Conservation (phyloP, 2,329 filamentous ascomycete species). For the Epichloe typhina region DNA sequence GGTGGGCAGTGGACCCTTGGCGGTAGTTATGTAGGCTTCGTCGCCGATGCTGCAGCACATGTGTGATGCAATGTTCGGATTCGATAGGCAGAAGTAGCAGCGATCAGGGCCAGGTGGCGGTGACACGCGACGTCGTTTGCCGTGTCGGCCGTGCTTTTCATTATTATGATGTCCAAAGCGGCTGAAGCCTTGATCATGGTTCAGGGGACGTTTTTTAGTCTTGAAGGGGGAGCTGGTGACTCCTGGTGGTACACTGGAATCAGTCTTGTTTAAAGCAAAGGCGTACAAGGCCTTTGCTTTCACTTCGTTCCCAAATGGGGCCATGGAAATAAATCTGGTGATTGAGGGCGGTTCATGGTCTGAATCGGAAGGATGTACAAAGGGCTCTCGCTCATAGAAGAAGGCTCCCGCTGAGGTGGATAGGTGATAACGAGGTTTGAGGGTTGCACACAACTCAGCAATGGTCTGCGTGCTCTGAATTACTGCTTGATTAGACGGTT, state of each 20-base stretch:
- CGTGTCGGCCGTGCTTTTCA: conserved; percentile 27
- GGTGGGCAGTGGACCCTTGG: conserved; percentile 77
- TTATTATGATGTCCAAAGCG: conserved; percentile 39
- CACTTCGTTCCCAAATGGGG: conserved; percentile 57
- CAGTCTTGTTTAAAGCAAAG: conserved; percentile 55
- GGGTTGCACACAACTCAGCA: conserved; percentile 59
- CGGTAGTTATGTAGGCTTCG: conserved; percentile 77
- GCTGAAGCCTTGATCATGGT: conserved; percentile 32
- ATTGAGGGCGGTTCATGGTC: conserved; percentile 41
- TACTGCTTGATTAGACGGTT: conserved; percentile 36
- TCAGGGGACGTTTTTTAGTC: conserved; percentile 43
- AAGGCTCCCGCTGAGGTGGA: conserved; percentile 50
- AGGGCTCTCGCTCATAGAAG: conserved; percentile 87
- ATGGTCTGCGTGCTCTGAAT: conserved; percentile 51
- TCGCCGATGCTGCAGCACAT: conserved; percentile 83
- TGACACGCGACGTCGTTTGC: conserved; percentile 31
- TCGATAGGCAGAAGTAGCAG: conserved; percentile 94
- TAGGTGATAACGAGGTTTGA: conserved; percentile 92
- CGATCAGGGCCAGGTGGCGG: conserved; percentile 59
- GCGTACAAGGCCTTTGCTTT: conserved; percentile 78
- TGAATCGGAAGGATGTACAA: conserved; percentile 51
- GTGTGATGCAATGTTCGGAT: conserved; percentile 70
- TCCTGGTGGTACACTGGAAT: conserved; percentile 52
- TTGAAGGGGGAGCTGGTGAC: conserved; percentile 66
- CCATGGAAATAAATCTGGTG: conserved; percentile 85